phyloP scores from a whole-genome alignment of 1,284 basidiomycete species.

The Cryptococcus sp. region DNA sequence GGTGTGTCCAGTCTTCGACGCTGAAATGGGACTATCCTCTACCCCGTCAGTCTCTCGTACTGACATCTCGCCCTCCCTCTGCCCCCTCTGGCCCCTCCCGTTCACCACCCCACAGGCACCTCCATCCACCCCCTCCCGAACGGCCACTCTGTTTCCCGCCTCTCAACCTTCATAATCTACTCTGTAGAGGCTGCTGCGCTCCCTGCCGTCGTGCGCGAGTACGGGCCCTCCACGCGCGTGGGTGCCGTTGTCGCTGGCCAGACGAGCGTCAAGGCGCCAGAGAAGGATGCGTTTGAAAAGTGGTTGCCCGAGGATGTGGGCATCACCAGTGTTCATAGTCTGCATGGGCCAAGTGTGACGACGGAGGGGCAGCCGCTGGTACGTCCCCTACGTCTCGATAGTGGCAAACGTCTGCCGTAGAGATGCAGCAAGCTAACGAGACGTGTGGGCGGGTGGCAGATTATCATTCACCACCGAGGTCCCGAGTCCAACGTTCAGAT shows the following conservation, averaged over 20 bases:
- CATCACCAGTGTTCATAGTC: conserved; percentile 89
- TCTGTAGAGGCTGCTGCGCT: conserved; percentile 93
- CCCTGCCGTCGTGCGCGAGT: conserved; percentile 75
- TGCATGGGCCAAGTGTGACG: conserved; percentile 90
- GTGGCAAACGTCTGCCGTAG: too few relatives aligned
- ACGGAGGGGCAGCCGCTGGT: conserved; percentile 91
- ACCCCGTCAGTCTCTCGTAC: neutral
- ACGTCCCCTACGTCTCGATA: conserved; percentile 36
- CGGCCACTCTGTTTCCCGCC: conserved; percentile 77
- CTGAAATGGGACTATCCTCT: neutral
- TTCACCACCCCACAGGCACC: conserved; percentile 15
- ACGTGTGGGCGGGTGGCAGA: conserved; percentile 57
- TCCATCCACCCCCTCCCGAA: conserved; percentile 67
- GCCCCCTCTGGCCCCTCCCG: neutral
- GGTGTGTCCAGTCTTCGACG: conserved; percentile 52
- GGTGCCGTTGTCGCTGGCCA: conserved; percentile 91
- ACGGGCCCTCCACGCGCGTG: conserved; percentile 90
- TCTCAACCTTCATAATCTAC: conserved; percentile 85
- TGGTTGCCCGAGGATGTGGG: conserved; percentile 80
- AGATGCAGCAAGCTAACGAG: neutral
- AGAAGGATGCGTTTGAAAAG: conserved; percentile 83
- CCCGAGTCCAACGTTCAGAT: conserved; percentile 67
- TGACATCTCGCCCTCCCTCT: neutral
- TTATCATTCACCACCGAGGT: conserved; percentile 84
- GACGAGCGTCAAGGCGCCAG: conserved; percentile 95